Percentiles rank a stretch among this genome's conserved stretches.
These are phyloP conservation scores for Fallopia convolvulus DNA, from an alignment of 148 eudicot species.

Conservation along the genomic window DNA sequence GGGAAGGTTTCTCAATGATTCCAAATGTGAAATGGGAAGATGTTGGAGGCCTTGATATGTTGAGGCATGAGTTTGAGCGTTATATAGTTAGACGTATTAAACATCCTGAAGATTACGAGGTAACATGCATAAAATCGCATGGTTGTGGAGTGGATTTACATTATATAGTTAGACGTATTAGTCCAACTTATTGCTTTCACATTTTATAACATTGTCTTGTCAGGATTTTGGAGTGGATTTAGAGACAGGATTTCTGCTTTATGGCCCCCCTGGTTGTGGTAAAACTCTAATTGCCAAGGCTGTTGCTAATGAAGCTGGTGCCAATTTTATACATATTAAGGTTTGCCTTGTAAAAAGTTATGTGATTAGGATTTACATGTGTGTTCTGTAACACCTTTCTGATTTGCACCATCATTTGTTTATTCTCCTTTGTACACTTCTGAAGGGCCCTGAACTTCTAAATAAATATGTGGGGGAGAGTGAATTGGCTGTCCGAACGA, in stretches of 20 bases:
- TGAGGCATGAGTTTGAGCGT: slow-evolving; percentile 40
- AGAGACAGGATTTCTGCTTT: slow-evolving; percentile 59
- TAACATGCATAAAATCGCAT: slow-evolving; percentile 10
- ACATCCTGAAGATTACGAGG: slow-evolving; percentile 57
- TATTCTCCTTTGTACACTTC: neutral
- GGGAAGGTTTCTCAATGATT: slow-evolving; percentile 78
- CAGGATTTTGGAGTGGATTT: slow-evolving; percentile 41
- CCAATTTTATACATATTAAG: slow-evolving; percentile 69
- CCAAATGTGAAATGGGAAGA: slow-evolving; percentile 83
- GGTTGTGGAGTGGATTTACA: too few relatives aligned
- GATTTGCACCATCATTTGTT: neutral
- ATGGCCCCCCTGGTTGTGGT: slow-evolving; percentile 86
- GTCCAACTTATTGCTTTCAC: neutral
- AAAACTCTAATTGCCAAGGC: slow-evolving; percentile 81
- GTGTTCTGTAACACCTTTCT: neutral
- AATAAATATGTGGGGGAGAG: slow-evolving; percentile 75
- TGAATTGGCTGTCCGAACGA: slow-evolving; percentile 49
- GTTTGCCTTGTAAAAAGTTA: slow-evolving; percentile 19
- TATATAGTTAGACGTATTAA: slow-evolving; percentile 56
- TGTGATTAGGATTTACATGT: neutral
- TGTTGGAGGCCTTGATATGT: slow-evolving; percentile 35
- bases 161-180: too few relatives aligned
- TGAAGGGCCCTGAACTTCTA: slow-evolving; percentile 64
- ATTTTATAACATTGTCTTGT: neutral
- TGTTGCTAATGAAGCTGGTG: slow-evolving; percentile 77